phyloP scores from a whole-genome alignment of 306 rosid species.

The Crataegus laevigata region DNA sequence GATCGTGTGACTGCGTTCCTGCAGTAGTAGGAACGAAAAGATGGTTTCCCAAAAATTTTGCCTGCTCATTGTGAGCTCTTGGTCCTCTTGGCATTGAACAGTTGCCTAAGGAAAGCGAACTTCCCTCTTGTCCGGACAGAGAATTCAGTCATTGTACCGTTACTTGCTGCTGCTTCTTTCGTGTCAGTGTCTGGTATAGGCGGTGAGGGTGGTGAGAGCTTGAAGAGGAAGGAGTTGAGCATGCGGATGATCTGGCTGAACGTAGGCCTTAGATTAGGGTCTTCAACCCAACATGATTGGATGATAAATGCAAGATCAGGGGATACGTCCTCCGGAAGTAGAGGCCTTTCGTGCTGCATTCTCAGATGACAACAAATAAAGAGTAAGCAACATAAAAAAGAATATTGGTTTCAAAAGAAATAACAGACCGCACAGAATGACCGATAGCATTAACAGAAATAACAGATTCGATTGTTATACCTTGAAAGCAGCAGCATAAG shows the following conservation, averaged over 20 bases:
- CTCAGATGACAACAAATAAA: conserved; percentile 27
- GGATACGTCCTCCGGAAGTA: conserved; percentile 62
- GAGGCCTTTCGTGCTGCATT: conserved; percentile 90
- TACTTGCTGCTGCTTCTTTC: conserved; percentile 45
- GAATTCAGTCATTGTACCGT: conserved; percentile 46
- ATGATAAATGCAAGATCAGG: conserved; percentile 72
- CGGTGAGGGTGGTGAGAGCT: conserved; percentile 50
- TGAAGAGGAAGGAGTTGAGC: conserved; percentile 68
- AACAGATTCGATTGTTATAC: conserved; percentile 25
- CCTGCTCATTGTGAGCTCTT: conserved; percentile 56
- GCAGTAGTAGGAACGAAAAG: conserved; percentile 14
- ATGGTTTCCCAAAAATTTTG: conserved; percentile 30
- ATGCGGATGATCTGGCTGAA: conserved; percentile 79
- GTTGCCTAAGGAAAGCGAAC: conserved; percentile 70
- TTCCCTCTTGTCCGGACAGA: conserved; percentile 69
- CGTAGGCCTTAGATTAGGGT: conserved; percentile 75
- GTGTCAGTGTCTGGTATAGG: conserved; percentile 36
- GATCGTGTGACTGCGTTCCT: background rate
- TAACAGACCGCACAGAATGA: conserved; percentile 2
- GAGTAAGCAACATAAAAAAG: background rate
- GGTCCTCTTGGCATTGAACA: conserved; percentile 71
- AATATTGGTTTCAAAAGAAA: background rate
- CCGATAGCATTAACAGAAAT: conserved; percentile 4
- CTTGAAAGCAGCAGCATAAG: conserved; percentile 99
- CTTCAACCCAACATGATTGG: conserved; percentile 96